Percentiles rank a stretch among this genome's conserved stretches.
Evolutionary conservation across 208 protist species (phyloP).

Genomic region (Strigomonas oncopelti): DNA sequence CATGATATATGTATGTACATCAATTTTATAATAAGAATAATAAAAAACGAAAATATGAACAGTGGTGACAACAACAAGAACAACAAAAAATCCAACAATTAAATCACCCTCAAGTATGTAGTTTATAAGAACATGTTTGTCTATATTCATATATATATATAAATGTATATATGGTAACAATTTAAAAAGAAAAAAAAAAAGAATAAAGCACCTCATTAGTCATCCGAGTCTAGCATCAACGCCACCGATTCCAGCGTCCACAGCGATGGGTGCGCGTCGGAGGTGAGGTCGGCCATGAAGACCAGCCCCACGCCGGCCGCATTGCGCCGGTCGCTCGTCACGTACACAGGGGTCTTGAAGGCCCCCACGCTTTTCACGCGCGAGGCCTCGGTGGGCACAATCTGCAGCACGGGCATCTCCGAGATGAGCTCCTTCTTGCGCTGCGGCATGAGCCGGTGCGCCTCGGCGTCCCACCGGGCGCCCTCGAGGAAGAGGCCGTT

Average conservation of each 20-base stretch:
- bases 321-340: slow-evolving; percentile 95
- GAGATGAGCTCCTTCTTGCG: slow-evolving; percentile 94
- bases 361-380: slow-evolving; percentile 93
- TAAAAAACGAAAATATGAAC: not conserved
- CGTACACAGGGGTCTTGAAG: slow-evolving; percentile 98
- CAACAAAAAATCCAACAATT: slow-evolving; percentile 5
- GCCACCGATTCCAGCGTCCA: slow-evolving; percentile 97
- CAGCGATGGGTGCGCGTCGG: slow-evolving; percentile 87
- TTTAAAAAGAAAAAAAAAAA: slow-evolving; percentile 13
- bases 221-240: slow-evolving; percentile 92
- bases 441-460: slow-evolving; percentile 81
- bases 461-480: slow-evolving; percentile 93
- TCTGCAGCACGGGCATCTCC: slow-evolving; percentile 97
- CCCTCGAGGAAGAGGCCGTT: slow-evolving; percentile 97
- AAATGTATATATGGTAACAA: not conserved
- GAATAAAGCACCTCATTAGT: slow-evolving; percentile 34
- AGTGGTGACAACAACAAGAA: not conserved
- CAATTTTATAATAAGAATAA: not conserved
- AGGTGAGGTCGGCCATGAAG: slow-evolving; percentile 96
- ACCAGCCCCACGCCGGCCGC: slow-evolving; percentile 98
- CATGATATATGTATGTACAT: slow-evolving; percentile 1
- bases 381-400: slow-evolving; percentile 95
- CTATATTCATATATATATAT: not conserved
- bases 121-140: not conserved
- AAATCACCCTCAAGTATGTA: not conserved